phyloP scores from a whole-genome alignment of 805 yeast species.

The Lipomyces orientalis region DNA sequence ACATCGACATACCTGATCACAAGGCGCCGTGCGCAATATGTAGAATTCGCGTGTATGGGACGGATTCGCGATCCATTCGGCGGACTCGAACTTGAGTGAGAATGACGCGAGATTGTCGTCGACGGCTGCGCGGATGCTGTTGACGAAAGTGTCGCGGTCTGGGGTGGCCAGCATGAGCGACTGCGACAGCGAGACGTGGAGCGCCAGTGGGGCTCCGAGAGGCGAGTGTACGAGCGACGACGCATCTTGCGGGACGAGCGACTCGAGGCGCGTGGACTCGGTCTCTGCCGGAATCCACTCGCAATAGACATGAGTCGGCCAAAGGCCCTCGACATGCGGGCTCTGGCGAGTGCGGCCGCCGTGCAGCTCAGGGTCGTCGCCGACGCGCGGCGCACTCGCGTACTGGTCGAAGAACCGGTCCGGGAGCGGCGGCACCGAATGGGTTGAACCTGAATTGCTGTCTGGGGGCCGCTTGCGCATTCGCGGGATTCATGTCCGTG shows the following conservation, averaged over 20 bases:
- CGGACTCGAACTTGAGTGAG: conserved; percentile 10
- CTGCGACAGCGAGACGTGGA: conserved; percentile 33
- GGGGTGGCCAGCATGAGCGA: conserved; percentile 24
- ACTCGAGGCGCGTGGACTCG: conserved; percentile 10
- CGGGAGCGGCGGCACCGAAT: conserved; percentile 29
- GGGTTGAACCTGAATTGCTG: not conserved
- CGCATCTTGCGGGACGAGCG: conserved; percentile 15
- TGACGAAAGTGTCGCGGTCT: conserved; percentile 17
- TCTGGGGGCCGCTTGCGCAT: not conserved
- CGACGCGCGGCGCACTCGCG: conserved; percentile 29
- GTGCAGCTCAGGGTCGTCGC: conserved; percentile 32
- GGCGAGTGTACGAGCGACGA: conserved; percentile 28
- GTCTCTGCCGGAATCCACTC: conserved; percentile 27
- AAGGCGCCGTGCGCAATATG: not conserved
- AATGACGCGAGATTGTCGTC: not conserved
- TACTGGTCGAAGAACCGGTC: conserved; percentile 29
- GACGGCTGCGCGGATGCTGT: conserved; percentile 7
- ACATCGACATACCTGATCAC: not conserved
- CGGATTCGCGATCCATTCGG: conserved; percentile 28
- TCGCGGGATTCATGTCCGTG: no score
- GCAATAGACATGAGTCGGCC: conserved; percentile 35
- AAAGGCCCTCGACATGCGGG: conserved; percentile 27
- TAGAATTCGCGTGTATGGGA: conserved; percentile 27
- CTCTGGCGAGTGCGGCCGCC: conserved; percentile 28
- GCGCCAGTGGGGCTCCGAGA: conserved; percentile 27